A percentile compares a stretch with the other conserved stretches of the same genome.
Evolutionary conservation across 345 rosid species (phyloP).

Genomic region (Fremontodendron californicum): DNA sequence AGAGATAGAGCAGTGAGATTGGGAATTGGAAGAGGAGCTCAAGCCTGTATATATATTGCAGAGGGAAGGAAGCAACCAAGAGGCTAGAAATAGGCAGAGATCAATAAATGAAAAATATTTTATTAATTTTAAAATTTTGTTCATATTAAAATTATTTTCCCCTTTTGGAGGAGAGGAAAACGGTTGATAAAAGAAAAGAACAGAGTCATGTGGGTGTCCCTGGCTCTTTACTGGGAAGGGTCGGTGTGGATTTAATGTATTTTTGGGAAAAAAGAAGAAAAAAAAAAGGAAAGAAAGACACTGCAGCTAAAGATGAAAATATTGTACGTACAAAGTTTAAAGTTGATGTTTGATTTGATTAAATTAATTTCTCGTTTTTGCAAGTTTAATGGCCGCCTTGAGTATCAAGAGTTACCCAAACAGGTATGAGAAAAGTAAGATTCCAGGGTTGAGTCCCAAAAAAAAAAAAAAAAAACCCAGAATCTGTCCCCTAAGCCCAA

Average conservation of each 20-base stretch:
- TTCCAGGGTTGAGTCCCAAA: not conserved
- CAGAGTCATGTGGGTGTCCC: constrained; percentile 64
- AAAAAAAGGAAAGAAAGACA: not conserved
- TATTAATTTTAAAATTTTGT: not conserved
- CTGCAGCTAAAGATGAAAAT: not conserved
- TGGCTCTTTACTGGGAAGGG: constrained; percentile 41
- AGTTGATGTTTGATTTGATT: not conserved
- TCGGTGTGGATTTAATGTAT: constrained; percentile 68
- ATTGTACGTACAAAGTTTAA: not conserved
- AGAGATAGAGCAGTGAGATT: constrained; percentile 19
- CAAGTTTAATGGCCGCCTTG: not conserved
- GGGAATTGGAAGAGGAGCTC: constrained; percentile 23
- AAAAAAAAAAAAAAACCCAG: not conserved
- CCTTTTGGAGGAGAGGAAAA: constrained; percentile 26
- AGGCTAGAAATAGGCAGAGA: constrained; percentile 31
- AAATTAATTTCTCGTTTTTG: not conserved
- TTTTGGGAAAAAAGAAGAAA: not conserved
- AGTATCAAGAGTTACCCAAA: constrained; percentile 16
- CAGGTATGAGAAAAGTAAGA: not conserved
- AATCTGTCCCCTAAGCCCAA: not conserved
- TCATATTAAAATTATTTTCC: not conserved
- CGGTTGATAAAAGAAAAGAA: constrained; percentile 40
- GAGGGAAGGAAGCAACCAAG: constrained; percentile 46
- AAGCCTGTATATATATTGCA: constrained; percentile 51
- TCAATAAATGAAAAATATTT: constrained; percentile 30